Evolutionary conservation across 345 rosid genomes (phyloP).

Genomic region (Salix purpurea): DNA sequence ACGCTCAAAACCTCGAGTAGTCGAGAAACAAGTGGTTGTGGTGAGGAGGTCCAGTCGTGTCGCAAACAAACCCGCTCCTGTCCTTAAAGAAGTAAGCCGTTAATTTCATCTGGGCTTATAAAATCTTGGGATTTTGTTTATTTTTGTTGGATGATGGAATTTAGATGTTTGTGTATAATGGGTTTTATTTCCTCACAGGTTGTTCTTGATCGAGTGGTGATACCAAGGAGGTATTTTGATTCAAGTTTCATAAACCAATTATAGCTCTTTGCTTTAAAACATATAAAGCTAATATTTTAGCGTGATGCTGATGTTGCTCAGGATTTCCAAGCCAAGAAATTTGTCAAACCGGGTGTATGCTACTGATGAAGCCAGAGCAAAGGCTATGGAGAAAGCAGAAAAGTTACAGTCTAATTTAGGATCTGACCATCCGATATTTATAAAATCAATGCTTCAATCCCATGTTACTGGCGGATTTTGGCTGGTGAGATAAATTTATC

Average conservation of each 20-base stretch:
- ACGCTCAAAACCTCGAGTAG: not conserved
- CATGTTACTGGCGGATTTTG: slow-evolving; percentile 19
- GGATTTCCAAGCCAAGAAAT: slow-evolving; percentile 2
- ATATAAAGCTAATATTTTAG: no score
- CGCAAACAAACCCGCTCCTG: slow-evolving; percentile 11
- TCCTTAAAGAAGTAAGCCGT: not conserved
- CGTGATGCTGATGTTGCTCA: not conserved
- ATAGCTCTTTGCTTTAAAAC: no score
- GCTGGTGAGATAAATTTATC: slow-evolving; percentile 8
- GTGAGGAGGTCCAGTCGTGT: slow-evolving; percentile 21
- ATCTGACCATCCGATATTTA: slow-evolving; percentile 1
- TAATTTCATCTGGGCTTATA: not conserved
- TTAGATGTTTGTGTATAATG: not conserved
- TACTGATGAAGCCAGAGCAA: slow-evolving; percentile 11
- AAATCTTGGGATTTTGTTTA: not conserved
- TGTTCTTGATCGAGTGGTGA: slow-evolving; percentile 12
- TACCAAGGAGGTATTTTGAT: slow-evolving; percentile 11
- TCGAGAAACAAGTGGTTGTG: slow-evolving; percentile 9
- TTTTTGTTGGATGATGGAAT: no score
- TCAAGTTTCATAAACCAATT: not conserved
- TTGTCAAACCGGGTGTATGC: slow-evolving; percentile 16
- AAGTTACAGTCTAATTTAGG: slow-evolving; percentile 4
- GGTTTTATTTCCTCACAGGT: not conserved
- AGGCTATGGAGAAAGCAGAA: slow-evolving; percentile 14
- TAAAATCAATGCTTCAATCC: slow-evolving; percentile 17